These are phyloP conservation scores for Mycena latifolia DNA, from an alignment of 768 basidiomycete genomes.

Conservation along the genomic window DNA sequence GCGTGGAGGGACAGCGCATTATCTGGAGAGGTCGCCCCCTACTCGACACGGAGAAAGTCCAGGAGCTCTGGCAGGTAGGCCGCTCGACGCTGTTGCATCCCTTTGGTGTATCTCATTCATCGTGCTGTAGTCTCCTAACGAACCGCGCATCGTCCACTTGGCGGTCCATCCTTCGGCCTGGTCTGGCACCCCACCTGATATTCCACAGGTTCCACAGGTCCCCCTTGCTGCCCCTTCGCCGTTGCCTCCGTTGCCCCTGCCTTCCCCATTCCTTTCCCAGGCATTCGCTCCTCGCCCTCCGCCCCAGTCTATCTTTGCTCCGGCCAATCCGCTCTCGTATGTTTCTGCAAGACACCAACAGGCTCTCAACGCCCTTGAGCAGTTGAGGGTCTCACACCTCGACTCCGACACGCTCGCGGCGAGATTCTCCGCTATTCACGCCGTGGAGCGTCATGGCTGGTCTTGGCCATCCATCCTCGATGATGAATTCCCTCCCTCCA, in stretches of 20 bases:
- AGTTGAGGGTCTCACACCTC: constrained; percentile 22
- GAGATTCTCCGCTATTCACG: constrained; percentile 45
- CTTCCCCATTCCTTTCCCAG: constrained; percentile 22
- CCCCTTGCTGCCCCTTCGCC: constrained; percentile 27
- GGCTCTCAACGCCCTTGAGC: constrained; percentile 49
- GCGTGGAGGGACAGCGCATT: constrained; percentile 78
- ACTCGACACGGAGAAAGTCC: constrained; percentile 72
- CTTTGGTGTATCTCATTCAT: constrained; percentile 7
- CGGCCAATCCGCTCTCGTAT: constrained; percentile 48
- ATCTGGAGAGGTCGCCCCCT: constrained; percentile 82
- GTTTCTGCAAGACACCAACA: constrained; percentile 57
- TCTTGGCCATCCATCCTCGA: constrained; percentile 65
- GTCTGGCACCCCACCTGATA: constrained; percentile 65
- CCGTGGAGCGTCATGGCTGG: constrained; percentile 57
- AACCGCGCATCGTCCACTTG: constrained; percentile 75
- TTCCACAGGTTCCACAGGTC: constrained; percentile 40
- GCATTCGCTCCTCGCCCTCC: constrained; percentile 14
- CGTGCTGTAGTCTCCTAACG: constrained; percentile 60
- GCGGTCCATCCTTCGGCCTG: constrained; percentile 87
- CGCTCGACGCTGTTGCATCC: constrained; percentile 1
- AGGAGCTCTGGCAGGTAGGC: constrained; percentile 78
- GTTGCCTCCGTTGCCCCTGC: constrained; percentile 19
- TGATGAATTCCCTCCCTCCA: constrained; percentile 55
- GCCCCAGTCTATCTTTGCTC: constrained; percentile 20
- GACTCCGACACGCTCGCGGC: constrained; percentile 28